Evolutionary conservation across 2,329 filamentous ascomycete species (phyloP).

Genomic region (Penicillium hordei): DNA sequence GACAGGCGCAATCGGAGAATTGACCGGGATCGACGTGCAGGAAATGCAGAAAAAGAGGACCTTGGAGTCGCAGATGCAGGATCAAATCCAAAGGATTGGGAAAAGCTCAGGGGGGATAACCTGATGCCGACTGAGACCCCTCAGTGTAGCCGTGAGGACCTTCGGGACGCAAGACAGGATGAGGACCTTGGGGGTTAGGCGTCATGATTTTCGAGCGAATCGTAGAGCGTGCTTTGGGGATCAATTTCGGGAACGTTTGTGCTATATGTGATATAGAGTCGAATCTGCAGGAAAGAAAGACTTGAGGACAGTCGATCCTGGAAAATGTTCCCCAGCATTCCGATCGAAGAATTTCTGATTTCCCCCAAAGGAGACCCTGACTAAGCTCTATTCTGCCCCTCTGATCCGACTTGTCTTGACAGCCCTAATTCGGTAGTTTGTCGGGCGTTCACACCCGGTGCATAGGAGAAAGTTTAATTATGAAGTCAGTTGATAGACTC

Average conservation of each 20-base stretch:
- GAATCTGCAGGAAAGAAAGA: neutral
- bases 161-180: slow-evolving; percentile 15
- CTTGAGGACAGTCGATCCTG: neutral
- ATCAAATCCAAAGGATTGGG: slow-evolving; percentile 1
- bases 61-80: slow-evolving; percentile 12
- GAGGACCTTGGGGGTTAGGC: slow-evolving; percentile 38
- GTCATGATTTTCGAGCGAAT: slow-evolving; percentile 23
- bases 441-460: too few species aligned
- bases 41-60: slow-evolving; percentile 15
- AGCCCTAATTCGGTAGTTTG: neutral
- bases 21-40: slow-evolving; percentile 20
- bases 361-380: neutral
- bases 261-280: neutral
- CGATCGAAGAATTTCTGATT: slow-evolving; percentile 3
- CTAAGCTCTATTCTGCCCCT: slow-evolving; percentile 12
- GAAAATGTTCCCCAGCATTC: slow-evolving; percentile 7
- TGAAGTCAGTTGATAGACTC: neutral
- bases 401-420: neutral
- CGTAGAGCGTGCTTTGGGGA: slow-evolving; percentile 12
- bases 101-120: slow-evolving; percentile 9
- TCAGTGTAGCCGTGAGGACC: slow-evolving; percentile 16
- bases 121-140: slow-evolving; percentile 2
- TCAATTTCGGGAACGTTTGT: neutral
- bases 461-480: neutral
- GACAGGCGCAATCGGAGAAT: slow-evolving; percentile 23